phyloP scores from a whole-genome alignment of 164 flowering plant species.

The Sedum album region DNA sequence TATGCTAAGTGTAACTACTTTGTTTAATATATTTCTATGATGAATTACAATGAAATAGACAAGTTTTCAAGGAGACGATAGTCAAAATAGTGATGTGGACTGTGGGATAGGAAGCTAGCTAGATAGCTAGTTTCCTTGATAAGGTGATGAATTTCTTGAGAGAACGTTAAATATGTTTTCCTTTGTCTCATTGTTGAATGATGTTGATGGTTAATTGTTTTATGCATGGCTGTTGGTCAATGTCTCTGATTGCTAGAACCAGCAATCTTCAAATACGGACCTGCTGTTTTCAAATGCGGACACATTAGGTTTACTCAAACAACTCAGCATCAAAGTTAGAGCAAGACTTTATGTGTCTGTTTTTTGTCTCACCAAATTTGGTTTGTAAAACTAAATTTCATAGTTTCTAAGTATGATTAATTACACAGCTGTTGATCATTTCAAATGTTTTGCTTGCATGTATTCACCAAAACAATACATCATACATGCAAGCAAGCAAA shows the following conservation, averaged over 20 bases:
- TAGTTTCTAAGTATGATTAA: not conserved
- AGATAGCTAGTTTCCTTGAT: conserved; percentile 1
- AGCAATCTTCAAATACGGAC: conserved; percentile 3
- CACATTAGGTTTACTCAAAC: not conserved
- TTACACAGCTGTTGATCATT: not conserved
- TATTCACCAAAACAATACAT: too few species aligned
- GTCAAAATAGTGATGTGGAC: conserved; percentile 1
- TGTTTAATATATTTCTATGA: too few species aligned
- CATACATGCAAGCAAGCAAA: conserved; percentile 2
- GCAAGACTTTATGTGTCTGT: not conserved
- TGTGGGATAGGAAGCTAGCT: not conserved
- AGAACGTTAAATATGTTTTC: not conserved
- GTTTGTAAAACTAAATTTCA: not conserved
- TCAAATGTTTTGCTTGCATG: too few species aligned
- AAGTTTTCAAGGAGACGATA: not conserved
- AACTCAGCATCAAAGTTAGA: not conserved
- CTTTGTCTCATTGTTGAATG: conserved; percentile 3
- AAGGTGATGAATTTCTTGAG: not conserved
- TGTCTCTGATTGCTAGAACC: conserved; percentile 2
- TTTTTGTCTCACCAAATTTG: not conserved
- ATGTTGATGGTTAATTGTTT: not conserved
- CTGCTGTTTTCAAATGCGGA: not conserved
- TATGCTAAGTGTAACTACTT: too few species aligned
- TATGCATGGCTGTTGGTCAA: not conserved
- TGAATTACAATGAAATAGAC: too few species aligned